Evolutionary conservation across 345 rosid species (phyloP).

Genomic region (Syzygium aromaticum): DNA sequence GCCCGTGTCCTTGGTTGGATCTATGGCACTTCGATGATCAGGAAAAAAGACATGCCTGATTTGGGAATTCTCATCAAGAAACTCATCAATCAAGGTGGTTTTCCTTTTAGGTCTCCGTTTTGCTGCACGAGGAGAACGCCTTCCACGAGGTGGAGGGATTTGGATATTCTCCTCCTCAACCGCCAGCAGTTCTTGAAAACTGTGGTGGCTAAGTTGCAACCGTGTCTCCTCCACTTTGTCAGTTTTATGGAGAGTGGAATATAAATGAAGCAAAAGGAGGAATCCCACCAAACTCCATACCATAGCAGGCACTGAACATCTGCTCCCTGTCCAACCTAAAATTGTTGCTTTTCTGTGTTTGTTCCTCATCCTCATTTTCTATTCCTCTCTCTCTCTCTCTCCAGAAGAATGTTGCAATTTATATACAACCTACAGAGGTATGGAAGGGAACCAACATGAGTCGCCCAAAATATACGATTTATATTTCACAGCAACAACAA

Average conservation of each 20-base stretch:
- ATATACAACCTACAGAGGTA: background rate
- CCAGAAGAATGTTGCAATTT: background rate
- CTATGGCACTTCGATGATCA: conserved; percentile 40
- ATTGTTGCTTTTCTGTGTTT: conserved; percentile 65
- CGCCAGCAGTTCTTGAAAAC: conserved; percentile 52
- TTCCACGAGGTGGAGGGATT: conserved; percentile 78
- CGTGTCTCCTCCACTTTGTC: conserved; percentile 27
- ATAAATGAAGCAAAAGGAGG: conserved; percentile 49
- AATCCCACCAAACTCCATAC: conserved; percentile 76
- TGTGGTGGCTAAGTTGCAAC: conserved; percentile 30
- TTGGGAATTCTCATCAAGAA: conserved; percentile 90
- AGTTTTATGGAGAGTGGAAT: conserved; percentile 30
- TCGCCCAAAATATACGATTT: background rate
- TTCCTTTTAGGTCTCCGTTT: conserved; percentile 70
- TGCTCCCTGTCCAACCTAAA: conserved; percentile 66
- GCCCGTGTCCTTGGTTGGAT: conserved; percentile 46
- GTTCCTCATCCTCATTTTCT: conserved; percentile 69
- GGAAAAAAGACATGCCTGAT: conserved; percentile 80
- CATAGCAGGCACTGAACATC: conserved; percentile 43
- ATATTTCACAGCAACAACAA: background rate
- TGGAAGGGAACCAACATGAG: background rate
- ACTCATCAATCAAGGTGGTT: conserved; percentile 78
- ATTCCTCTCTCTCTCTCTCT: background rate
- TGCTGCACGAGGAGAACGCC: conserved; percentile 71
- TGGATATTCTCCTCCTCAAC: conserved; percentile 71